Conservation (phyloP, 345 rosid species). For the Aethionema arabicum region DNA sequence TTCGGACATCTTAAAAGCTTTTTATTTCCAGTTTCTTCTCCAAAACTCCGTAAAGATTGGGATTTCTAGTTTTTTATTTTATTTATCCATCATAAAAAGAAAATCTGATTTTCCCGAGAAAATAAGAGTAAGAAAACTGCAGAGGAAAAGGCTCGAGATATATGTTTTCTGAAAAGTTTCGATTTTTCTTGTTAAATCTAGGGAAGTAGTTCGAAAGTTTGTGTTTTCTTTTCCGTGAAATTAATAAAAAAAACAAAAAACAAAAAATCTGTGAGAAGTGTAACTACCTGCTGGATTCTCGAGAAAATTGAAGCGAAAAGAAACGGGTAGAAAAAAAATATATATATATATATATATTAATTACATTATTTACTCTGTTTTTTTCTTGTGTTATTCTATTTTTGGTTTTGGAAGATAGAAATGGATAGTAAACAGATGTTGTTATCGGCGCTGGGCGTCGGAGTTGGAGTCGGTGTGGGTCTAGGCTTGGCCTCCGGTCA, state of each 20-base stretch:
- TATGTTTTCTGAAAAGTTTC: constrained; percentile 4
- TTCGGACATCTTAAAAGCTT: constrained; percentile 18
- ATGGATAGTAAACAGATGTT: constrained; percentile 44
- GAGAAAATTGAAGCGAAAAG: neutral
- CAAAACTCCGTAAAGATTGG: neutral
- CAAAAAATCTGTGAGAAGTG: neutral
- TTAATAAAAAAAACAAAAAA: neutral
- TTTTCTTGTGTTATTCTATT: neutral
- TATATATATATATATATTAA: neutral
- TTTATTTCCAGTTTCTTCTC: neutral
- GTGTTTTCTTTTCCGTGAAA: neutral
- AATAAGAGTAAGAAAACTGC: constrained; percentile 16
- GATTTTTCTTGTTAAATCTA: neutral
- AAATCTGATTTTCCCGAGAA: neutral
- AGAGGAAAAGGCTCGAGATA: neutral
- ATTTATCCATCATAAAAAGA: too few relatives aligned
- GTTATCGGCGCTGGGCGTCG: constrained; percentile 41
- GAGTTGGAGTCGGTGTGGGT: constrained; percentile 44
- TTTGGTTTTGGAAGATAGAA: constrained; percentile 16
- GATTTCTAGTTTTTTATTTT: constrained; percentile 1
- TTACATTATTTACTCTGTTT: constrained; percentile 12
- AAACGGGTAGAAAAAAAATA: neutral
- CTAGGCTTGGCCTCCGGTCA: constrained; percentile 37
- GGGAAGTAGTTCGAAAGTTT: constrained; percentile 1
- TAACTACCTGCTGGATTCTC: neutral